Conservation (phyloP, 805 yeast genomes). For the Candida orba region DNA sequence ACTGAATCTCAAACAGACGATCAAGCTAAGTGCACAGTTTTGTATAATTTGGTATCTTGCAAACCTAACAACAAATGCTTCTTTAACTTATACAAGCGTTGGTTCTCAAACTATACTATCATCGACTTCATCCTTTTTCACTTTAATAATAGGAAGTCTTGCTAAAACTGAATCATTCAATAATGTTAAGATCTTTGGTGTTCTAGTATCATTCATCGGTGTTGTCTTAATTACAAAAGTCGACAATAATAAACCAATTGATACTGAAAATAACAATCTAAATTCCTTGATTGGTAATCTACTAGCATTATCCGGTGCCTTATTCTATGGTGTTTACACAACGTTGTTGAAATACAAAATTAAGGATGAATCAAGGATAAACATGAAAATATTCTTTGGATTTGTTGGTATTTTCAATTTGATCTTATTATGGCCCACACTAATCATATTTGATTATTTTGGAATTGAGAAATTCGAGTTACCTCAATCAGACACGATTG, state of each 20-base stretch:
- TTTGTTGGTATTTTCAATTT: conserved; percentile 86
- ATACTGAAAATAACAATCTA: conserved; percentile 18
- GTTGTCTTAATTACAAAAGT: conserved; percentile 70
- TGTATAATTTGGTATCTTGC: conserved; percentile 87
- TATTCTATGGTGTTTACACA: conserved; percentile 88
- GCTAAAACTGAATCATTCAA: conserved; percentile 67
- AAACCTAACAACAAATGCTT: conserved; percentile 81
- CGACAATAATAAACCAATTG: conserved; percentile 32
- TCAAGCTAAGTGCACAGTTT: conserved; percentile 69
- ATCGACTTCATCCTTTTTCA: conserved; percentile 90
- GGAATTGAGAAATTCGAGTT: conserved; percentile 67
- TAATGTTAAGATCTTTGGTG: conserved; percentile 57
- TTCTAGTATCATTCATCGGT: conserved; percentile 68
- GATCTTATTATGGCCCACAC: conserved; percentile 73
- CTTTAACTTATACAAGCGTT: conserved; percentile 82
- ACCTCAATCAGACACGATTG: conserved; percentile 50
- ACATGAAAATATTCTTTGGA: conserved; percentile 88
- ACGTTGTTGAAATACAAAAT: conserved; percentile 72
- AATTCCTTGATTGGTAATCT: conserved; percentile 59
- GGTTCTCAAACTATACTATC: conserved; percentile 91
- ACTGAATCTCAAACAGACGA: conserved; percentile 54
- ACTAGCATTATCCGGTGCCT: conserved; percentile 76
- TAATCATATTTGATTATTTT: conserved; percentile 53
- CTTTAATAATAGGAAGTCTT: conserved; percentile 71
- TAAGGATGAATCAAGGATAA: conserved; percentile 63